Base-by-base conservation (phyloP, 306 rosid genomes). In the Trifolium repens region DNA sequence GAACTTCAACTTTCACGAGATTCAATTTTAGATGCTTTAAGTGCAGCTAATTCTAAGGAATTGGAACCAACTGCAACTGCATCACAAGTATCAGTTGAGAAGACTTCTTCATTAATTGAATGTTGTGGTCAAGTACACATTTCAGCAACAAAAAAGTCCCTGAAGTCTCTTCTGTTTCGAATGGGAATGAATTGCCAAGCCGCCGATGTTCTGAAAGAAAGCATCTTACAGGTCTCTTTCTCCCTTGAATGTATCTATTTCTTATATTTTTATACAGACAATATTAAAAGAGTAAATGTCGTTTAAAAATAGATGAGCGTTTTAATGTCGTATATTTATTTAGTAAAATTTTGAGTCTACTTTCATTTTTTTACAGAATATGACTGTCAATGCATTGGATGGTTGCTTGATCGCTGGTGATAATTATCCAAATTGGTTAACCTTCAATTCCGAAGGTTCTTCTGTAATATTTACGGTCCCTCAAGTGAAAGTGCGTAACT, bases 381-480 rank as follows among this genome's bases (percentile, higher is more conserved):
- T 24, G 70, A 34, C 26, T 14, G 30, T 30, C 13, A 15, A 19
- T 27, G 73, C 7, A 14, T 3, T 9, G 8, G 59, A 12, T 44
- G 63, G 17, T 47, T n/a, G 62, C 9, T 53, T 14, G 61, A 35
- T 79, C 8, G 79, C 75, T 0, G 4, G 65, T 35, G 71, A 80
- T 35, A 55, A 37, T n/a, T 65, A 54, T 67, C 82, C 82, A 8
- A 0, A 53, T 46, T 80, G 83, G 83, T 69, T 69, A 60, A 34
- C 69, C 16, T 75, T 75, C 30, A 15, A 43, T 24, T 14, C 19
- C 0, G 3, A 75, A 54, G 78, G 74, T 14, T 54, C 62, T 62
- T 75, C 73, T 6, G 77, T 81, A 19, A 11, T 1, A 42, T 75
- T 75, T 11, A 24, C 52, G 32, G 77, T 76, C 55, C 81, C 84